These are phyloP conservation scores for Tubosaeta sp. DNA, from an alignment of 768 basidiomycete species.

Conservation along the genomic window DNA sequence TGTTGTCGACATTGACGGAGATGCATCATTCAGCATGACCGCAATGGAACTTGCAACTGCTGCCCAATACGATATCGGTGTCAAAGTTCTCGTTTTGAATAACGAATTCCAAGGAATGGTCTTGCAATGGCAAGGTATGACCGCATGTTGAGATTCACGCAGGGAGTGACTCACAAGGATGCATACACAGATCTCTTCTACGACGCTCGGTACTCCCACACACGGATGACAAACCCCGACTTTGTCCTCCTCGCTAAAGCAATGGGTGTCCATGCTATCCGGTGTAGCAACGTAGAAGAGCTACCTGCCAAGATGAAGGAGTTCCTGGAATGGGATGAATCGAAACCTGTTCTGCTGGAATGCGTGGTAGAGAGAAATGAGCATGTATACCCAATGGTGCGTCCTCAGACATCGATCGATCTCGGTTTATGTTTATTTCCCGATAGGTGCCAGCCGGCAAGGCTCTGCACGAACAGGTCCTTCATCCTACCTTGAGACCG, in stretches of 20 bases:
- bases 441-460: slow-evolving; percentile 83
- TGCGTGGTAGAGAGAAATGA: slow-evolving; percentile 80
- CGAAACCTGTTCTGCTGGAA: slow-evolving; percentile 87
- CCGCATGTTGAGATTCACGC: neutral
- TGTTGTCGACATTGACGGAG: slow-evolving; percentile 95
- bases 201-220: slow-evolving; percentile 94
- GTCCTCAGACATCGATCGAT: slow-evolving; percentile 10
- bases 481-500: slow-evolving; percentile 55
- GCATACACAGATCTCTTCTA: slow-evolving; percentile 82
- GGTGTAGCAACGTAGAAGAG: slow-evolving; percentile 65
- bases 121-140: slow-evolving; percentile 93
- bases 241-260: slow-evolving; percentile 85
- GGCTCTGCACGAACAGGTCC: slow-evolving; percentile 86
- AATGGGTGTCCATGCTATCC: slow-evolving; percentile 91
- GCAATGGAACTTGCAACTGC: slow-evolving; percentile 99
- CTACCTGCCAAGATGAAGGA: slow-evolving; percentile 97
- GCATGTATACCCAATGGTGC: slow-evolving; percentile 89
- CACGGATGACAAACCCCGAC: slow-evolving; percentile 92
- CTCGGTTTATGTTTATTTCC: neutral
- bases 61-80: slow-evolving; percentile 85
- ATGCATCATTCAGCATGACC: slow-evolving; percentile 99
- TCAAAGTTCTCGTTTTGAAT: slow-evolving; percentile 90
- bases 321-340: slow-evolving; percentile 91
- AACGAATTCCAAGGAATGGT: slow-evolving; percentile 99
- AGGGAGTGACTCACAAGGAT: slow-evolving; percentile 1